Evolutionary conservation across 768 basidiomycete genomes (phyloP), one percentile per base, ranked within the genome.

Genomic region (Terana coerulea): DNA sequence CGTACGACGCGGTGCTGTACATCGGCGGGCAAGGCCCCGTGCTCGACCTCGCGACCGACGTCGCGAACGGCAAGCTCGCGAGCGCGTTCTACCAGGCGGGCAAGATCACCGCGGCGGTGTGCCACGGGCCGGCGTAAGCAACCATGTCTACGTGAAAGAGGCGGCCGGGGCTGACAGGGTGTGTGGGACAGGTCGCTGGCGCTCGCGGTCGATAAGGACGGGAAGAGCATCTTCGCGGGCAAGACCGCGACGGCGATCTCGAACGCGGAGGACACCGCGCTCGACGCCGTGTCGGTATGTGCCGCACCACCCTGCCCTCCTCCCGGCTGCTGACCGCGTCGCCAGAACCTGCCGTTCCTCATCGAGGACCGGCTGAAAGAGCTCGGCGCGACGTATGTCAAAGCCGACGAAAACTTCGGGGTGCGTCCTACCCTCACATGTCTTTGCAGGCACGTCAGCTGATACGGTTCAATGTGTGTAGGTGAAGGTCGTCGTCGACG

Each of bases 21-120:
- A 76, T 87, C 49, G 90, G 89, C 35, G 88, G 90, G 28, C 86
- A 89, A 60, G 87, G 87, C 0, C 87, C 89, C 11, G 78, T 84
- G 31, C 72, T 91, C 39, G 89, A 91, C 65, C 75, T 91, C 33
- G 68, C 88, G 1, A 58, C 57, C 10, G 81, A 90, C 64, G 64
- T 73, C 3, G 65, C 69, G 36, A 85, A 86, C 63, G 74, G 72
- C 56, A 73, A 76, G 58, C 71, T 91, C 43, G 78, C 77, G 25
- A 76, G 75, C 21, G 68, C 88, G 84, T 85, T 90, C 68, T 90
- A 78, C 70, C 75, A 76, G 47, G 64, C 75, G 9, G 82, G 80
- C 39, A 91, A 88, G 69, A 67, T 85, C 54, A 77, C 81, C 8
- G 59, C 81, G 3, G 86, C 86, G 3, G 88, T 92, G 22, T 91